phyloP scores from a whole-genome alignment of 2,329 filamentous ascomycete species.

The Nannizziopsis barbatae region DNA sequence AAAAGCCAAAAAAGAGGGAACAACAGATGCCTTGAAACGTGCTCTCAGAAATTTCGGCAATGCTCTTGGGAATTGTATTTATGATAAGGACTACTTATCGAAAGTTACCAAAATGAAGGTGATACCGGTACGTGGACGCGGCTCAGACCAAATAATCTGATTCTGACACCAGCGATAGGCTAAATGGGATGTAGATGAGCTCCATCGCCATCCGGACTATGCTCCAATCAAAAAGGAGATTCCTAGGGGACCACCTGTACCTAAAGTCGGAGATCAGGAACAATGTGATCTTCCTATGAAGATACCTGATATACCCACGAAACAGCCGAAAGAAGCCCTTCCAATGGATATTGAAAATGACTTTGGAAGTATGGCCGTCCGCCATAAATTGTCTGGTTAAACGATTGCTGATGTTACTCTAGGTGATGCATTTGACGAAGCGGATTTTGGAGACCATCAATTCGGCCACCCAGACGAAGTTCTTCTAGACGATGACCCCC shows the following conservation, averaged over 20 bases:
- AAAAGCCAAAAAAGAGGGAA: conserved; percentile 97
- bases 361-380: conserved; percentile 31
- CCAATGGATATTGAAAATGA: conserved; percentile 33
- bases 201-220: conserved; percentile 73
- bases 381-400: neutral
- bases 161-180: conserved; percentile 30
- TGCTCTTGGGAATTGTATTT: conserved; percentile 94
- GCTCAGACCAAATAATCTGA: neutral
- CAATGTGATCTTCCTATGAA: conserved; percentile 30
- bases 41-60: conserved; percentile 88
- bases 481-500: conserved; percentile 38
- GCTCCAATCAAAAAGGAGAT: conserved; percentile 48
- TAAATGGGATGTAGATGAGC: conserved; percentile 65
- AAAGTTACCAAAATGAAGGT: conserved; percentile 87
- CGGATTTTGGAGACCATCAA: conserved; percentile 59
- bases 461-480: conserved; percentile 68
- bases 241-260: conserved; percentile 16
- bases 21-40: conserved; percentile 85
- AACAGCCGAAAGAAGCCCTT: conserved; percentile 20
- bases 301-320: conserved; percentile 20
- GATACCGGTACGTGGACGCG: conserved; percentile 41
- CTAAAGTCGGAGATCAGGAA: neutral
- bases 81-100: conserved; percentile 86
- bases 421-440: conserved; percentile 60
- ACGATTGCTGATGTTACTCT: conserved; percentile 4